A percentile compares a stretch with the other conserved stretches of the same genome.
Conservation (phyloP, 2,329 filamentous ascomycete species). For the Lecanoromycetidae sp. region DNA sequence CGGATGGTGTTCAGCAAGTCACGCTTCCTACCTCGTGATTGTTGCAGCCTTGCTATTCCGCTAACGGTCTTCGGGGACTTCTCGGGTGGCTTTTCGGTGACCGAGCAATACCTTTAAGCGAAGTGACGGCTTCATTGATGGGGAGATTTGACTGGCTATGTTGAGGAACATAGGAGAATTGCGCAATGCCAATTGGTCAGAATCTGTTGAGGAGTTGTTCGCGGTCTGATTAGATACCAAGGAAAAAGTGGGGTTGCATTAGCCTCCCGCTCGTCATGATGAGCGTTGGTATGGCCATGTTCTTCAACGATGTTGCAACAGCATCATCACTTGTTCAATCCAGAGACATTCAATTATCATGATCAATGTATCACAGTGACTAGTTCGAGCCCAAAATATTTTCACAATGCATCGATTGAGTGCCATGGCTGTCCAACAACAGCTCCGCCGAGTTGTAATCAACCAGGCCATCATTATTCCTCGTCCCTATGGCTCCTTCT, state of each 20-base stretch:
- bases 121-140: neutral
- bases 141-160: neutral
- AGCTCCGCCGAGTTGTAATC: constrained; percentile 26
- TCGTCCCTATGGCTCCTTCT: constrained; percentile 2
- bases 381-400: too few species aligned
- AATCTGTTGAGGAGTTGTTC: neutral
- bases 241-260: constrained; percentile 2
- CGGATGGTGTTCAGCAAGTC: constrained; percentile 16
- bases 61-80: neutral
- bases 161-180: neutral
- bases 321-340: neutral
- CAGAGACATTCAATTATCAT: neutral
- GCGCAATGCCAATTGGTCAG: neutral
- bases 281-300: neutral
- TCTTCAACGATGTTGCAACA: neutral
- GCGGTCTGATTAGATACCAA: neutral
- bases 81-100: neutral
- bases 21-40: constrained; percentile 15
- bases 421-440: constrained; percentile 19
- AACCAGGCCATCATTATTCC: constrained; percentile 5
- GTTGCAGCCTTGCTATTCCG: neutral
- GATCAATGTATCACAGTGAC: neutral
- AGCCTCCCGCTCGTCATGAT: neutral
- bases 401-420: neutral
- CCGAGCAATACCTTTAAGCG: neutral